Conservation (phyloP, 805 yeast genomes). For the Candida cerambycidarum region DNA sequence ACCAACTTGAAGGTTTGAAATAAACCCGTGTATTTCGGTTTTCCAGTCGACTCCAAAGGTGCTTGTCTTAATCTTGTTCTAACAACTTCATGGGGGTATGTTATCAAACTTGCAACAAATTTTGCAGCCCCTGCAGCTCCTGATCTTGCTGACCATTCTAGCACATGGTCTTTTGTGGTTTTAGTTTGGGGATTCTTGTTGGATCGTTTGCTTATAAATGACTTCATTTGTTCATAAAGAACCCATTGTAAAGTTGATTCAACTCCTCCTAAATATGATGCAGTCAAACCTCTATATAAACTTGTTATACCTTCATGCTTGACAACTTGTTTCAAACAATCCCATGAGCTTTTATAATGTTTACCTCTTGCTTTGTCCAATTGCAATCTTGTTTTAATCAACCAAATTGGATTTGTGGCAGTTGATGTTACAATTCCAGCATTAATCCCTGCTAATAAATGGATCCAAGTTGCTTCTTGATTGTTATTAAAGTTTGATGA, state of each 20-base stretch:
- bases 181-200: constrained; percentile 30
- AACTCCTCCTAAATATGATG: constrained; percentile 89
- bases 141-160: constrained; percentile 93
- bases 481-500: constrained; percentile 67
- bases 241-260: constrained; percentile 97
- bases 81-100: constrained; percentile 97
- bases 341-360: constrained; percentile 79
- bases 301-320: constrained; percentile 77
- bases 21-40: constrained; percentile 85
- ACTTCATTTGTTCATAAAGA: constrained; percentile 91
- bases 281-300: constrained; percentile 87
- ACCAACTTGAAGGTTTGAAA: constrained; percentile 82
- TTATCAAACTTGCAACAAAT: constrained; percentile 84
- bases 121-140: constrained; percentile 98
- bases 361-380: constrained; percentile 71
- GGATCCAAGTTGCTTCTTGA: constrained; percentile 80
- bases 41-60: constrained; percentile 70
- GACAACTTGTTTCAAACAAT: constrained; percentile 71
- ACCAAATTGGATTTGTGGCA: constrained; percentile 97
- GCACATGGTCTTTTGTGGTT: constrained; percentile 58
- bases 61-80: constrained; percentile 95
- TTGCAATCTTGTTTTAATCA: constrained; percentile 91
- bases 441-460: constrained; percentile 77
- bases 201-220: constrained; percentile 55
- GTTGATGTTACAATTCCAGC: constrained; percentile 96